phyloP scores from a whole-genome alignment of 208 protist genomes.

The Novymonas esmeraldas region DNA sequence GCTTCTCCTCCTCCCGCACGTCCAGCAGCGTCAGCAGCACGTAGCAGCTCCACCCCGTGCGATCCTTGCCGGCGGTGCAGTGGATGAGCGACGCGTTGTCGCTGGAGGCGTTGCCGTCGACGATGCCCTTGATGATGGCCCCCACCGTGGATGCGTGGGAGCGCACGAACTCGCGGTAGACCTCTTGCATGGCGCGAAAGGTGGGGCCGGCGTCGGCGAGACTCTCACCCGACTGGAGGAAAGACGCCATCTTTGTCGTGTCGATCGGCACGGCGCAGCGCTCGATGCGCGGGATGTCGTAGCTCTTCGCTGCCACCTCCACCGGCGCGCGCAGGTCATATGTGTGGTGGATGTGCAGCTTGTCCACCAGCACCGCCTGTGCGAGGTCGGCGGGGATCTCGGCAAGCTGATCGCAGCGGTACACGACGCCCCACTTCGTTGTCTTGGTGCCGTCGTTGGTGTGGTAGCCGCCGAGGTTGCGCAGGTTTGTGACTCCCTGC shows the following conservation, averaged over 20 bases:
- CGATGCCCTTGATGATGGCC: conserved; percentile 28
- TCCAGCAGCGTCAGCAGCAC: conserved; percentile 37
- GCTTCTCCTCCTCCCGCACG: conserved; percentile 30
- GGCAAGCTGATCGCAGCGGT: conserved; percentile 46
- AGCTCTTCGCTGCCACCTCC: conserved; percentile 33
- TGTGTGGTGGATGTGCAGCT: conserved; percentile 39
- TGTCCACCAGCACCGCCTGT: conserved; percentile 31
- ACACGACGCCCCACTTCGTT: conserved; percentile 44
- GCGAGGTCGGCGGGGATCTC: conserved; percentile 27
- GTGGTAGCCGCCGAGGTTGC: conserved; percentile 49
- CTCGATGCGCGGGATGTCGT: conserved; percentile 27
- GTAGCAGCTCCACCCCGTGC: conserved; percentile 36
- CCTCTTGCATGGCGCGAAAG: conserved; percentile 22
- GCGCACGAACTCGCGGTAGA: conserved; percentile 32
- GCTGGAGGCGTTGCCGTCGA: conserved; percentile 15
- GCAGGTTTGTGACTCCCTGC: conserved; percentile 45
- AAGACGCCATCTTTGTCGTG: conserved; percentile 14
- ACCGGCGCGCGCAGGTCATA: conserved; percentile 37
- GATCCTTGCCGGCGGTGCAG: conserved; percentile 59
- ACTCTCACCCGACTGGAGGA: conserved; percentile 18
- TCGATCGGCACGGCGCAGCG: conserved; percentile 28
- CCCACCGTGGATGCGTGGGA: conserved; percentile 16
- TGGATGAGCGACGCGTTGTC: conserved; percentile 40
- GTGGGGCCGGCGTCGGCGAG: conserved; percentile 11
- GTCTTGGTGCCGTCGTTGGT: conserved; percentile 29